Evolutionary conservation across 805 yeast species (phyloP).

Genomic region (Ogataea henricii): DNA sequence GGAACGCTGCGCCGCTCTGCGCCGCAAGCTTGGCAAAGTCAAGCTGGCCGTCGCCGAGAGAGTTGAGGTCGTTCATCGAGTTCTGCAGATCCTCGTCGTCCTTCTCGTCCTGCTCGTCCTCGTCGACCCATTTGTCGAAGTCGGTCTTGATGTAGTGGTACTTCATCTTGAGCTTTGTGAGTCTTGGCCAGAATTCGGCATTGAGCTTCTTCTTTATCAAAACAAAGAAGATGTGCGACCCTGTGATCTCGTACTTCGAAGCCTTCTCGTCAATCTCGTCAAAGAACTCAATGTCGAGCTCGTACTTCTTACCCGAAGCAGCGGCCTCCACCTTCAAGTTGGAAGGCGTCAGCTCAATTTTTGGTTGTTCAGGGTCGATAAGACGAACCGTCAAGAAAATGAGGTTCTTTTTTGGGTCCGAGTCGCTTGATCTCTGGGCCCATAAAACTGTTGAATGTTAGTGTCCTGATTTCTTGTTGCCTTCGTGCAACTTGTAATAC

Average conservation of each 20-base stretch:
- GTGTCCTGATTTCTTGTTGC: neutral
- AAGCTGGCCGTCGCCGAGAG: slow-evolving; percentile 25
- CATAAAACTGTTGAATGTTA: slow-evolving; percentile 59
- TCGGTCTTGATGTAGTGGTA: slow-evolving; percentile 86
- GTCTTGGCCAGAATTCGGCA: slow-evolving; percentile 92
- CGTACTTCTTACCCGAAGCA: slow-evolving; percentile 56
- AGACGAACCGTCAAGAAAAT: slow-evolving; percentile 73
- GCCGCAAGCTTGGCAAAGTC: slow-evolving; percentile 33
- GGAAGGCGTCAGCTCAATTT: slow-evolving; percentile 60
- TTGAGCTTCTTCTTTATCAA: slow-evolving; percentile 68
- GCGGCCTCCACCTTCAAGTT: slow-evolving; percentile 53
- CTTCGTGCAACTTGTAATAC: slow-evolving; percentile 15
- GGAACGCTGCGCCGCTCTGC: slow-evolving; percentile 49
- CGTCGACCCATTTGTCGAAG: slow-evolving; percentile 97
- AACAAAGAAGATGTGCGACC: slow-evolving; percentile 63
- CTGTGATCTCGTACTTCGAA: slow-evolving; percentile 59
- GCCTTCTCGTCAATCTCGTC: slow-evolving; percentile 70
- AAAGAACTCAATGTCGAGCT: slow-evolving; percentile 71
- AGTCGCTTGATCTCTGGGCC: slow-evolving; percentile 94
- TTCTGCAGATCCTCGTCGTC: slow-evolving; percentile 42
- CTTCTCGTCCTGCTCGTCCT: slow-evolving; percentile 89
- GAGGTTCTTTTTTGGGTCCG: slow-evolving; percentile 71
- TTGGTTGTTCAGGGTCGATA: slow-evolving; percentile 65
- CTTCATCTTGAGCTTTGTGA: slow-evolving; percentile 83
- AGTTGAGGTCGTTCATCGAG: slow-evolving; percentile 24